Evolutionary conservation across 768 basidiomycete species (phyloP), one percentile per base, ranked within the genome.

Genomic region (Serendipita sp.): DNA sequence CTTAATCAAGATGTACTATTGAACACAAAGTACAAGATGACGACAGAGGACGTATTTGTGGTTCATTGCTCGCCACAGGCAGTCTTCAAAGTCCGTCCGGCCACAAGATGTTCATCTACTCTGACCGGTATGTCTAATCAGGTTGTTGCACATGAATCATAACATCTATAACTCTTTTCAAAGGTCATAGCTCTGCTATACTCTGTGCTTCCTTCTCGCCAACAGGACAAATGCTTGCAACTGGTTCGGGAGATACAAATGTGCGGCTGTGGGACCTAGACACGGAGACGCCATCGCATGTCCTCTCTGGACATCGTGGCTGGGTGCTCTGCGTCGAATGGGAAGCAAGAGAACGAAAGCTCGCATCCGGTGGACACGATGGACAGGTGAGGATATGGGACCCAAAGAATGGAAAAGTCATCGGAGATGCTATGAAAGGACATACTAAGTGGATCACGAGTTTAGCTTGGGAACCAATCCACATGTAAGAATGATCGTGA

Each of bases 251-350:
- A 1, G 96, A 98, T 71, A 91, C 89, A 32, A 89, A 86, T 65
- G 92, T 88, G 11, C 83, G 96, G 2, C 75, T 99, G 28, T 98
- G 96, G 96, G 88, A 98, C 74, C 81, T 98, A 58, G 82, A 87
- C 70, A 95, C 89, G 0, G 96, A 98, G 73, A 87, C 84, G 3
- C 95, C 96, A 1, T 90, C 89, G 45, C 87, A 90, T 71, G 86
- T 85, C 13, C 79, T 98, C 16, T 75, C 81, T 0, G 96, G 96
- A 0, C 96, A 99, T 71, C 84, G 85, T 68, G 94, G 93, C 0
- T 97, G 94, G 95, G 92, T 99, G 1, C 79, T 98, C 1, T 97
- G 92, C 69, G 89, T 93, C 3, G 96, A 97, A 71, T 99, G 95
- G 94, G 93, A 97, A 70, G 89, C 89, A 0, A 81, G 89, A 79